phyloP scores from a whole-genome alignment of 2,329 filamentous ascomycete species.

The Davidsoniella virescens region DNA sequence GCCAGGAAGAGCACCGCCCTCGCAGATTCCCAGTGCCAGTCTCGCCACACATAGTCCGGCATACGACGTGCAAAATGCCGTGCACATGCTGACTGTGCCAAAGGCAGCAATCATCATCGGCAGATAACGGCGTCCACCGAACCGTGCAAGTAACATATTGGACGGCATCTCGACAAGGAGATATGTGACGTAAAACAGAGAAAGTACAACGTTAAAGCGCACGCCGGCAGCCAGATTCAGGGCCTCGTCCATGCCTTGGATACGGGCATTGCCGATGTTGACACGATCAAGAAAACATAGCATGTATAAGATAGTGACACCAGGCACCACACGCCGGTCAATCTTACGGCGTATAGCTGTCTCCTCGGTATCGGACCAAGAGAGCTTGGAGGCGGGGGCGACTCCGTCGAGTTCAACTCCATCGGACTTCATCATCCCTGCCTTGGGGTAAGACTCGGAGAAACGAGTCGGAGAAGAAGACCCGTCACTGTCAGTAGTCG shows the following conservation, averaged over 20 bases:
- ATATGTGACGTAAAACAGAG: conserved; percentile 42
- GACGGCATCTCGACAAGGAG: conserved; percentile 38
- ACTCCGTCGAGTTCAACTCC: too few species aligned
- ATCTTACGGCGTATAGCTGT: conserved; percentile 32
- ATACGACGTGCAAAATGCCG: conserved; percentile 34
- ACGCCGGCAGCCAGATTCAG: conserved; percentile 27
- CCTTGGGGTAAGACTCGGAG: too few species aligned
- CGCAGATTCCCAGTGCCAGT: conserved; percentile 35
- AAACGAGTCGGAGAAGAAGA: too few species aligned
- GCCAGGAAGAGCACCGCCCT: conserved; percentile 41
- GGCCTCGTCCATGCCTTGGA: conserved; percentile 35
- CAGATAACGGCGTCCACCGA: conserved; percentile 36
- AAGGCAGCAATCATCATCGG: conserved; percentile 38
- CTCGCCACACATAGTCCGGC: conserved; percentile 30
- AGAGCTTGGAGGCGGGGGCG: background rate
- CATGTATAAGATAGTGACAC: conserved; percentile 36
- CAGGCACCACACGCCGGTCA: conserved; percentile 34
- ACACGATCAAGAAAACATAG: conserved; percentile 46
- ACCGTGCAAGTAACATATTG: conserved; percentile 36
- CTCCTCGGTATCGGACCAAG: conserved; percentile 36
- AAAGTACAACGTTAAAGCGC: conserved; percentile 40
- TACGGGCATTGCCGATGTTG: conserved; percentile 49
- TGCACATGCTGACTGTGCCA: conserved; percentile 36
- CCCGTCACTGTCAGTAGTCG: too few species aligned
- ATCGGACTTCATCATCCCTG: too few species aligned